phyloP scores from a whole-genome alignment of 2,329 filamentous ascomycete genomes.

The Cladosporium sp. region DNA sequence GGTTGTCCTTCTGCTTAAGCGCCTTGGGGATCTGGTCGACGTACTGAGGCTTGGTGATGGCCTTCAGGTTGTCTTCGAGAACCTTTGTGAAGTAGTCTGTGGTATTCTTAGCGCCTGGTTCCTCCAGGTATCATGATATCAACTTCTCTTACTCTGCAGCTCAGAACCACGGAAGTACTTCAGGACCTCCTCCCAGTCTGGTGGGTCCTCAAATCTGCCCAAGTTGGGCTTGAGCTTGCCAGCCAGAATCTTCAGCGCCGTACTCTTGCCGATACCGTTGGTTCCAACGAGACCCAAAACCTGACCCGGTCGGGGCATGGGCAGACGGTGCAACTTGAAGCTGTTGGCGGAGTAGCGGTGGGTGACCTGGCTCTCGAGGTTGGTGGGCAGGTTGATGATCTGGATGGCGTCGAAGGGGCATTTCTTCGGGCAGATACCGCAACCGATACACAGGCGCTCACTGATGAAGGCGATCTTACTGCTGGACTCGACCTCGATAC shows the following conservation, averaged over 20 bases:
- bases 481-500: constrained; percentile 84
- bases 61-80: constrained; percentile 93
- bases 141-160: constrained; percentile 69
- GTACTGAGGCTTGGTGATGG: constrained; percentile 98
- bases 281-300: constrained; percentile 95
- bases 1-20: constrained; percentile 68
- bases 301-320: constrained; percentile 91
- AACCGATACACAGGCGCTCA: constrained; percentile 92
- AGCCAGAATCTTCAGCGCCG: constrained; percentile 96
- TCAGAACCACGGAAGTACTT: constrained; percentile 98
- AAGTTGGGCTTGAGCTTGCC: constrained; percentile 98
- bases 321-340: constrained; percentile 97
- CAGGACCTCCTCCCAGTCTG: constrained; percentile 98
- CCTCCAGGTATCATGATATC: constrained; percentile 13
- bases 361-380: constrained; percentile 95
- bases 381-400: constrained; percentile 99
- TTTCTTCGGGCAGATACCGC: constrained; percentile 99
- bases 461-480: constrained; percentile 98
- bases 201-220: constrained; percentile 90
- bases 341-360: constrained; percentile 99
- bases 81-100: constrained; percentile 98
- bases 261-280: constrained; percentile 99
- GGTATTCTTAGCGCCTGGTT: constrained; percentile 18
- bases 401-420: constrained; percentile 98
- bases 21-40: constrained; percentile 96